Conservation (phyloP, 306 rosid genomes). For the Prunus davidiana region DNA sequence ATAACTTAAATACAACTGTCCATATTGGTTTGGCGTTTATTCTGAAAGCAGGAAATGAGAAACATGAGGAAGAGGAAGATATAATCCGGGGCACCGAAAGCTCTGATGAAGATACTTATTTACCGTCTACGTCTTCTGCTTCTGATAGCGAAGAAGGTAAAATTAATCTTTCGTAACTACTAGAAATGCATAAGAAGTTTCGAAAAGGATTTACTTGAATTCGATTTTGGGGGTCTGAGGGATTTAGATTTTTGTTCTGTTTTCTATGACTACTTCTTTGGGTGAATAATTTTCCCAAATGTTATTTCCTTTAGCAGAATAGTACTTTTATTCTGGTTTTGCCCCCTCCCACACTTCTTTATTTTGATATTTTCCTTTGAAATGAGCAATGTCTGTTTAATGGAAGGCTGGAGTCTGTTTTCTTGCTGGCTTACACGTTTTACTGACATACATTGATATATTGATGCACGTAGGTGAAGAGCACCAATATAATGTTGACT, state of each 20-base stretch:
- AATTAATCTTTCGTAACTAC: not conserved
- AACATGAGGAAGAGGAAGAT: not conserved
- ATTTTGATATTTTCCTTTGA: not conserved
- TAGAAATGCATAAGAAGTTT: not conserved
- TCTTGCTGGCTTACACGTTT: not conserved
- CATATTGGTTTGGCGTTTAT: not conserved
- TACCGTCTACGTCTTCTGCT: constrained; percentile 5
- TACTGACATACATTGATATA: not conserved
- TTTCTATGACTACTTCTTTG: not conserved
- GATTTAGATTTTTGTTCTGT: not conserved
- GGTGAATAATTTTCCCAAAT: not conserved
- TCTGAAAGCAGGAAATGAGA: constrained; percentile 4
- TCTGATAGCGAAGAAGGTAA: constrained; percentile 20
- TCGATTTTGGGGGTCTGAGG: no score
- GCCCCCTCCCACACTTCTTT: not conserved
- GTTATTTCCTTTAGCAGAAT: no score
- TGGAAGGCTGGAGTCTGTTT: not conserved
- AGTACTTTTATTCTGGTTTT: not conserved
- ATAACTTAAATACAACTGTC: not conserved
- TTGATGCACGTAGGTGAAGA: constrained; percentile 17
- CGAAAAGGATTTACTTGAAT: no score
- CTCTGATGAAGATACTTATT: constrained; percentile 4
- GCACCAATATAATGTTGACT: constrained; percentile 4
- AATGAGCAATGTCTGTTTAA: not conserved
- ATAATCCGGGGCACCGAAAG: not conserved